Evolutionary conservation across 2,329 filamentous ascomycete species (phyloP).

Genomic region (Phialemonium atrogriseum): DNA sequence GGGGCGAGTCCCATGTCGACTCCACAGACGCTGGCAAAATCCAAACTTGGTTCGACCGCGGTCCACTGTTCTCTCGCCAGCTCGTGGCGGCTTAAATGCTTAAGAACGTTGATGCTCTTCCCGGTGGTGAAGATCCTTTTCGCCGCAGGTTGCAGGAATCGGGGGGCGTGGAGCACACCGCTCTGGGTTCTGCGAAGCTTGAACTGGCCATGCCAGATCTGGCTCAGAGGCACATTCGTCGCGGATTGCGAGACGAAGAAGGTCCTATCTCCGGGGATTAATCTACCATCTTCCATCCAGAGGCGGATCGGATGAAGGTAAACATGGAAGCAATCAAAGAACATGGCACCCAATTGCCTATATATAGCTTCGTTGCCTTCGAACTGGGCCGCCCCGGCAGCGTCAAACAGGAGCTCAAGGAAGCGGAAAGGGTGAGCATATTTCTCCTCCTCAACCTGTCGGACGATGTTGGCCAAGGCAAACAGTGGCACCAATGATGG

Average conservation of each 20-base stretch:
- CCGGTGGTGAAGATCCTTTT: slow-evolving; percentile 76
- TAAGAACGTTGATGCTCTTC: slow-evolving; percentile 81
- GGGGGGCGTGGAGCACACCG: slow-evolving; percentile 59
- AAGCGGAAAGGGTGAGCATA: slow-evolving; percentile 57
- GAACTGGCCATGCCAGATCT: slow-evolving; percentile 72
- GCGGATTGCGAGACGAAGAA: slow-evolving; percentile 66
- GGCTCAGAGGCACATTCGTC: slow-evolving; percentile 48
- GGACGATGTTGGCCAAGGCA: slow-evolving; percentile 53
- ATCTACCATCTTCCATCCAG: slow-evolving; percentile 78
- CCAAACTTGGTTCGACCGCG: slow-evolving; percentile 33
- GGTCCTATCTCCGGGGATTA: slow-evolving; percentile 55
- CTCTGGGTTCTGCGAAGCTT: slow-evolving; percentile 52
- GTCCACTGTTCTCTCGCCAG: slow-evolving; percentile 20
- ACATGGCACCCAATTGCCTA: slow-evolving; percentile 55
- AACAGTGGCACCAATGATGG: slow-evolving; percentile 45
- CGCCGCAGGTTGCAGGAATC: slow-evolving; percentile 63
- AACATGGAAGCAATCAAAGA: slow-evolving; percentile 73
- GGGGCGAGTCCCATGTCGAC: slow-evolving; percentile 44
- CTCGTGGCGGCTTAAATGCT: slow-evolving; percentile 53
- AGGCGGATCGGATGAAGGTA: slow-evolving; percentile 71
- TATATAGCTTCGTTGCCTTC: slow-evolving; percentile 56
- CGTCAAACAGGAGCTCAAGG: slow-evolving; percentile 69
- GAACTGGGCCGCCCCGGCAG: slow-evolving; percentile 61
- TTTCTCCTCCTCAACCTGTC: slow-evolving; percentile 41
- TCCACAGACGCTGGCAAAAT: slow-evolving; percentile 49